Percentiles rank a stretch among this genome's conserved stretches.
phyloP scores from a whole-genome alignment of 208 protist genomes.

The Acanthamoeba healyi region DNA sequence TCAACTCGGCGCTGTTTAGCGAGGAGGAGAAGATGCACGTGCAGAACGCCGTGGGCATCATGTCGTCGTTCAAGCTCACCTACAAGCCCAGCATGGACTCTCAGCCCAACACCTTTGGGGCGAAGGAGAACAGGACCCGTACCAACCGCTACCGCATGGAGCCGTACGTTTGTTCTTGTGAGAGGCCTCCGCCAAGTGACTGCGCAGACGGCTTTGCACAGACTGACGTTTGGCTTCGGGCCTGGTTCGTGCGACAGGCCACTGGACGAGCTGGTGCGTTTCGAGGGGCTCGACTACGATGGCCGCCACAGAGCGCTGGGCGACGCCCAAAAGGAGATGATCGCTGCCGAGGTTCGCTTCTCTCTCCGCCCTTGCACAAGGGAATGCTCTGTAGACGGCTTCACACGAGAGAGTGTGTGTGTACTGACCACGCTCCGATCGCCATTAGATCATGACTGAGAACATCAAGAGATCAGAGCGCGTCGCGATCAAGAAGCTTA shows the following conservation, averaged over 20 bases:
- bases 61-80: conserved; percentile 24
- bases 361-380: not conserved
- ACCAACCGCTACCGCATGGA: conserved; percentile 9
- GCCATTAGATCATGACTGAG: not conserved
- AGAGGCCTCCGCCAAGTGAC: not conserved
- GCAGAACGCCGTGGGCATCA: conserved; percentile 23
- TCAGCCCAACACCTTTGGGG: not conserved
- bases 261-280: conserved; percentile 50
- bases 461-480: conserved; percentile 2
- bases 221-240: too few species aligned
- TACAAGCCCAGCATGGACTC: not conserved
- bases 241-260: too few species aligned
- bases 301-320: not conserved
- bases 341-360: not conserved
- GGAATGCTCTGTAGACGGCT: too few species aligned
- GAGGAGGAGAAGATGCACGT: not conserved
- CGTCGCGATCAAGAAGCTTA: conserved; percentile 24
- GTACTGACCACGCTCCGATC: not conserved
- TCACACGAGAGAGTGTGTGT: not conserved
- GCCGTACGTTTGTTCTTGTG: not conserved
- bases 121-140: not conserved
- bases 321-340: conserved; percentile 54
- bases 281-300: conserved; percentile 52
- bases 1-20: conserved; percentile 24
- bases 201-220: not conserved